phyloP scores from a whole-genome alignment of 768 basidiomycete genomes.

The Hygrophorus pudorinus region DNA sequence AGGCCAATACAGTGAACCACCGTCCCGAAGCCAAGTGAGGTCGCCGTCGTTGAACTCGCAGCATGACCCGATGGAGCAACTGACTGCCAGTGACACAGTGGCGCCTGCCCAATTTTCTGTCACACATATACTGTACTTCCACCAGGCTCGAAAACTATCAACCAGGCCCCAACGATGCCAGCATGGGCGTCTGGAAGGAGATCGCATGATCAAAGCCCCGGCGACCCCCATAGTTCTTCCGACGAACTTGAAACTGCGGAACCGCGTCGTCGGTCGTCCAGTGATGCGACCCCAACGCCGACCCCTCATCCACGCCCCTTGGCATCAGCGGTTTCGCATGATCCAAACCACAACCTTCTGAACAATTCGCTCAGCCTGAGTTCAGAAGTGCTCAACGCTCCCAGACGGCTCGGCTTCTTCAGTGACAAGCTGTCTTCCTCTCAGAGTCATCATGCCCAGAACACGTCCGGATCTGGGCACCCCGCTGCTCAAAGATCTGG shows the following conservation, averaged over 20 bases:
- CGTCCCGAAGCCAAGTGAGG: neutral
- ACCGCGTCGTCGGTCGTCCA: constrained; percentile 32
- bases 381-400: constrained; percentile 20
- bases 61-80: too few relatives aligned
- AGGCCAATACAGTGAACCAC: constrained; percentile 54
- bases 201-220: constrained; percentile 6
- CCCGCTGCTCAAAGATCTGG: constrained; percentile 11
- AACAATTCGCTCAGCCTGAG: constrained; percentile 6
- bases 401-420: constrained; percentile 32
- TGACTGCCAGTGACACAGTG: too few relatives aligned
- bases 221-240: constrained; percentile 2
- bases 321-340: constrained; percentile 20
- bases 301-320: constrained; percentile 27
- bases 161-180: constrained; percentile 2
- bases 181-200: constrained; percentile 8
- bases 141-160: too few relatives aligned
- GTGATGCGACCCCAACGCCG: constrained; percentile 37
- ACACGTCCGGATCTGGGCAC: constrained; percentile 12
- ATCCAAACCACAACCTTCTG: constrained; percentile 21
- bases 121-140: too few relatives aligned
- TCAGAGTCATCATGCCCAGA: constrained; percentile 21
- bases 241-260: neutral
- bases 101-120: too few relatives aligned
- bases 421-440: constrained; percentile 34
- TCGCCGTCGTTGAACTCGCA: too few relatives aligned